Percentiles rank a stretch among this genome's conserved stretches.
These are phyloP conservation scores for Blastomyces parvus DNA, from an alignment of 2,329 filamentous ascomycete genomes.

Conservation along the genomic window DNA sequence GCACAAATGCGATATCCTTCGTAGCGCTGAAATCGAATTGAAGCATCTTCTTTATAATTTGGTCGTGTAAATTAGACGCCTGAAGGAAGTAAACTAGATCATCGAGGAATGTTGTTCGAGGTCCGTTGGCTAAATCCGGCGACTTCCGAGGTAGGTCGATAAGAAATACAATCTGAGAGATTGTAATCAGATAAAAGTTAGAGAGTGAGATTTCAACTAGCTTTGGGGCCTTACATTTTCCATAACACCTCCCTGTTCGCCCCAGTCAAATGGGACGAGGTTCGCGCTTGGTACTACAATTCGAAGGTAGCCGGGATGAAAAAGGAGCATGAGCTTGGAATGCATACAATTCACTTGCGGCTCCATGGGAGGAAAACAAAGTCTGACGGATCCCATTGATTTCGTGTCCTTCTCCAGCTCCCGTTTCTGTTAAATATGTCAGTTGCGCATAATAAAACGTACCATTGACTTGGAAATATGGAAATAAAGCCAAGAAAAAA, in stretches of 20 bases:
- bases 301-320: conserved; percentile 61
- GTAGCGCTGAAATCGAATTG: conserved; percentile 78
- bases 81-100: conserved; percentile 63
- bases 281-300: conserved; percentile 85
- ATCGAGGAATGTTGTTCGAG: conserved; percentile 50
- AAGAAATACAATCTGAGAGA: conserved; percentile 63
- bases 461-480: too few species aligned
- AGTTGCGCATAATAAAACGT: background rate
- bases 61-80: conserved; percentile 55
- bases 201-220: conserved; percentile 9
- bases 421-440: conserved; percentile 24
- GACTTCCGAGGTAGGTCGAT: conserved; percentile 66
- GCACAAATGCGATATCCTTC: conserved; percentile 64
- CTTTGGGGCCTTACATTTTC: conserved; percentile 55
- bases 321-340: conserved; percentile 87
- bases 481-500: background rate
- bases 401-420: conserved; percentile 33
- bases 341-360: conserved; percentile 70
- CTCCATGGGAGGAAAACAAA: conserved; percentile 76
- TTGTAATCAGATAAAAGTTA: background rate
- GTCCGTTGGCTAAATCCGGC: conserved; percentile 16
- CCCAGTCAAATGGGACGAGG: conserved; percentile 79
- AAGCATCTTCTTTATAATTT: conserved; percentile 57
- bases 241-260: conserved; percentile 69
- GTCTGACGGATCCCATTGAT: conserved; percentile 45